Evolutionary conservation across 176 grass and related monocot species (phyloP), one percentile per base, ranked within the genome.

Genomic region (Hyparrhenia diplandra): DNA sequence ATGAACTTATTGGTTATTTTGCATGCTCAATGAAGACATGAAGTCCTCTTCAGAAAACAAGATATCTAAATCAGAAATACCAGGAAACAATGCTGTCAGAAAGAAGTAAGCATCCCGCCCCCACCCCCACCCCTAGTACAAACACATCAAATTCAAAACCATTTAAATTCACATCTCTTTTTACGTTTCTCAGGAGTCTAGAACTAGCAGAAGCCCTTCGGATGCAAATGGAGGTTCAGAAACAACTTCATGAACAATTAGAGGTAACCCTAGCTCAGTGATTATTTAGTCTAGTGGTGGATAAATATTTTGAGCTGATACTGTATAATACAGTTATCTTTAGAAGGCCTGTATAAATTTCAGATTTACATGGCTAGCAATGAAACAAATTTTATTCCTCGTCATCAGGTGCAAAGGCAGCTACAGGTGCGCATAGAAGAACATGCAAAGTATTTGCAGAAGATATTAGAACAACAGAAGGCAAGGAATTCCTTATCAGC

Each of bases 201-300:
- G 76, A 92, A 89, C 51, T 94, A 37, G 80, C 80, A 37, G 89
- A 97, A 74, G 85, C 94, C 82, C 89, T 97, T 35, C 82, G 89
- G 79, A 88, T 88, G 85, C 94, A 97, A 87, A 85, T 97, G 82
- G 94, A 93, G 65, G 94, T 97, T 66, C 94, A 97, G 69, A 97
- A 97, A 85, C 94, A 97, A 65, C 84, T 97, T 17, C 91, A 91
- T 52, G 88, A 97, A 87, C 91, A 93, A 83, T 82, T 97, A 20
- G 94, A 91, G 91, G 94, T 89, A 80, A 80, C 59, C 57, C 66
- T 5, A 16, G 32, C 21, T 52, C 14, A 62, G 39, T 59, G 55
- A 59, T 59, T 25, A 25, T 59, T 59, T 25, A 59, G 55, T 59
- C 21, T 0, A 59, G 21, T 12, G 55, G 54, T 58, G 54, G 54